Evolutionary conservation across 345 rosid species (phyloP).

Genomic region (Arabis alpina): DNA sequence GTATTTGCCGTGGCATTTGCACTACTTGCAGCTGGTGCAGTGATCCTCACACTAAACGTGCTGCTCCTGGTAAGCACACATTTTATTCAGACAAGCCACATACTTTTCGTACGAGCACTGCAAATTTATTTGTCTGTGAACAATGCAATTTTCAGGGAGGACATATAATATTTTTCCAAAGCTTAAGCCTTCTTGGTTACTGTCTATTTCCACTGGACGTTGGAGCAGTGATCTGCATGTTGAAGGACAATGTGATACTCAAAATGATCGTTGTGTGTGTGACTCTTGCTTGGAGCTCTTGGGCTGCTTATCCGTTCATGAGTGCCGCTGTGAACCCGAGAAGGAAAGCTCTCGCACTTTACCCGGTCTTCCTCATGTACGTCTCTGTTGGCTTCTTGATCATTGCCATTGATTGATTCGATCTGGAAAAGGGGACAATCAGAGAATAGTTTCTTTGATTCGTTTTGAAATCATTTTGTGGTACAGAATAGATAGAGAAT

Average conservation of each 20-base stretch:
- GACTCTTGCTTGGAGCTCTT: slow-evolving; percentile 88
- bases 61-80: slow-evolving; percentile 71
- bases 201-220: slow-evolving; percentile 87
- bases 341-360: slow-evolving; percentile 86
- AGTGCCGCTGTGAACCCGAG: slow-evolving; percentile 87
- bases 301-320: slow-evolving; percentile 99
- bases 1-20: slow-evolving; percentile 99
- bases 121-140: background rate
- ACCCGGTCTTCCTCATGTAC: slow-evolving; percentile 95
- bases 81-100: background rate
- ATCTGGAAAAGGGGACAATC: slow-evolving; percentile 4
- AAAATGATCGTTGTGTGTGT: slow-evolving; percentile 71
- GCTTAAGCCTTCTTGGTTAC: slow-evolving; percentile 80
- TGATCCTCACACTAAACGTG: slow-evolving; percentile 90
- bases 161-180: slow-evolving; percentile 88
- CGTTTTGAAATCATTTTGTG: slow-evolving; percentile 1
- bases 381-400: slow-evolving; percentile 95
- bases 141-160: slow-evolving; percentile 66
- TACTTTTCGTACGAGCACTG: background rate
- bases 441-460: slow-evolving; percentile 7
- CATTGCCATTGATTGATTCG: slow-evolving; percentile 71
- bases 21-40: slow-evolving; percentile 92
- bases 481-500: slow-evolving; percentile 38
- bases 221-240: slow-evolving; percentile 80
- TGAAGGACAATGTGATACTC: slow-evolving; percentile 75